Evolutionary conservation across 768 basidiomycete genomes (phyloP), one percentile per base, ranked within the genome.

Genomic region (Tylopilus rubrobrunneus): DNA sequence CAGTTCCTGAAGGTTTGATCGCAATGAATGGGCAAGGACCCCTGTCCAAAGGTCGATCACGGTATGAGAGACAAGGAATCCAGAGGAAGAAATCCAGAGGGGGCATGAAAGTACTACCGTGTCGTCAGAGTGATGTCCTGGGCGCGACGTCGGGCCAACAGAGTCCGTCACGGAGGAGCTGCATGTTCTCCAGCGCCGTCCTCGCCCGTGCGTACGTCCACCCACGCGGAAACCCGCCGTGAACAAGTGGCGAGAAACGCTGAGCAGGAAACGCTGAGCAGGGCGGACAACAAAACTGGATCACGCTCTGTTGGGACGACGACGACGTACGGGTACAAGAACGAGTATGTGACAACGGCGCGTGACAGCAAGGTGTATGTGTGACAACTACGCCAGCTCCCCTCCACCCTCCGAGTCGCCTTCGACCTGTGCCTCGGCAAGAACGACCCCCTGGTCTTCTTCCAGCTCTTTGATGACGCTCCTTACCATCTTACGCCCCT

Each of bases 71-170:
- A 31, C 10, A 10, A 1, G 10, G 29, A 31, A 7, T 7, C 29
- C 29, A 2, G 7, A 7, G 29, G 3, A 31, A 7, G n/a, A n/a
- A n/a, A n/a, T n/a, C n/a, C n/a, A n/a, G n/a, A n/a, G n/a, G n/a
- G n/a, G n/a, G 10, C 33, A 34, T 34, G 33, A 12, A 9, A 9
- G 11, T 34, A 34, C 33, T 34, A 34, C 14, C 34, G 6, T 34
- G 14, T 15, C 17, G 36, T 6, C 2, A 1, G 6, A 17, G 36
- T 37, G 15, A 12, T 36, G 49, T 89, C 91, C 70, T 97, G 93
- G 25, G 91, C n/a, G n/a, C n/a, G n/a, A n/a, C 86, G 64, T 99
- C 97, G 29, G 98, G 66, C 97, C 97, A 99, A 54, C 92, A 95
- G 25, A 96, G 74, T 1, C 95, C 96, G 58, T 98, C 94, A 27